Conservation (phyloP, 2,329 filamentous ascomycete species). For the Fusarium nodosum region DNA sequence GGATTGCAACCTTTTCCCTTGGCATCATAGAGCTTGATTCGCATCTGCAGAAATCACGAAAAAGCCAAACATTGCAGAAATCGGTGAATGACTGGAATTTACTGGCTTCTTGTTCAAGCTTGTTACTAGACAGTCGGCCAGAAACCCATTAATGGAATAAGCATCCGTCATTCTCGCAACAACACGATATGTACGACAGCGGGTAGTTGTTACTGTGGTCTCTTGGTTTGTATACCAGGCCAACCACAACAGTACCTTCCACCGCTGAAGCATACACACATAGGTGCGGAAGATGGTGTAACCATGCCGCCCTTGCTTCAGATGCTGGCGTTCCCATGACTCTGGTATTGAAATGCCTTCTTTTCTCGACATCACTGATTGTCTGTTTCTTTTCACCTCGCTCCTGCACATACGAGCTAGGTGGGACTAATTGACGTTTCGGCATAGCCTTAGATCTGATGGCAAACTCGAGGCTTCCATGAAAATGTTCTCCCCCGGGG, state of each 20-base stretch:
- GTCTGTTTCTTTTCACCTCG: background rate
- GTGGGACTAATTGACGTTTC: background rate
- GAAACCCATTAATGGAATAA: background rate
- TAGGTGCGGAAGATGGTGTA: background rate
- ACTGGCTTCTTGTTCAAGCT: background rate
- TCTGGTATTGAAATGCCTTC: background rate
- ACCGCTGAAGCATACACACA: background rate
- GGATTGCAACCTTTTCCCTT: background rate
- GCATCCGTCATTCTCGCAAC: background rate
- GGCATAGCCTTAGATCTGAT: background rate
- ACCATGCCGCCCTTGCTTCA: background rate
- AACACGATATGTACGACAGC: too few relatives aligned
- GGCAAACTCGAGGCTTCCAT: background rate
- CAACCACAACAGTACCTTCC: too few relatives aligned
- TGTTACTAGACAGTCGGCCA: background rate
- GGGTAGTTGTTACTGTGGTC: too few relatives aligned
- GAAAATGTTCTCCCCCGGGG: background rate
- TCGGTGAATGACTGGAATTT: background rate
- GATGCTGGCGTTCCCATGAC: background rate
- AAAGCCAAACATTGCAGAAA: constrained; percentile 5
- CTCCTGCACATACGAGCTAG: background rate
- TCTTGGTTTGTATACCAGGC: too few relatives aligned
- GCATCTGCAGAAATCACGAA: constrained; percentile 3
- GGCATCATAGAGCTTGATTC: background rate
- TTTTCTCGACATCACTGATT: background rate